Evolutionary conservation across 345 rosid species (phyloP), one percentile per base, ranked within the genome.

Genomic region (Acer negundo): DNA sequence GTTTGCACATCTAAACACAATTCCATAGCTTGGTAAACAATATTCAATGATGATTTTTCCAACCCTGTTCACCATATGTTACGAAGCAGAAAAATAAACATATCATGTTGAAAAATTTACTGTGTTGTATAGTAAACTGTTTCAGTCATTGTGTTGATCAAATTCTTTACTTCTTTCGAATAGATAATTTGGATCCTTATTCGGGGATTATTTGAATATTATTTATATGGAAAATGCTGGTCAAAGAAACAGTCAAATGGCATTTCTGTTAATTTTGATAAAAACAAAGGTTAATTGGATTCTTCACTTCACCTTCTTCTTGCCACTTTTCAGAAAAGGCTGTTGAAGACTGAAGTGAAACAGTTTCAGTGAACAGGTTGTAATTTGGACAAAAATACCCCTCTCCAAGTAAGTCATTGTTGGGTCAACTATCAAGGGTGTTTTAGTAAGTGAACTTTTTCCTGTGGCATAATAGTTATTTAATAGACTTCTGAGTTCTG

Each of bases 301-400:
- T 0, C 0, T 22, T 49, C 0, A 1, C 24, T 44, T 19, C n/a
- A 70, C 56, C 77, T 53, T 61, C 70, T 64, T 10, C 46, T 51
- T 72, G 85, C 74, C 82, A 62, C 85, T 38, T 79, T 59, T 74
- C 81, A 22, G 16, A 15, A 79, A 78, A 78, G 84, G 77, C 26
- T 15, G 77, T 40, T 35, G 6, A 1, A 74, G 67, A 74, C 26
- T 35, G 6, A 1, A 74, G 67, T 78, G 77, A 72, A 11, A 35
- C 53, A 22, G 75, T 67, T 67, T 59, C 58, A 71, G 72, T 55
- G 42, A 22, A 56, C 56, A 4, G 3, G 9, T 3, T 63, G 0
- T 20, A 24, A 4, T 28, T 19, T 26, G 11, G 68, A 53, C 71
- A 56, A 2, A 61, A 66, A 62, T 22, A 49, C 75, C 80, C 80